phyloP scores from a whole-genome alignment of 805 yeast species.

The Yueomyces sinensis region DNA sequence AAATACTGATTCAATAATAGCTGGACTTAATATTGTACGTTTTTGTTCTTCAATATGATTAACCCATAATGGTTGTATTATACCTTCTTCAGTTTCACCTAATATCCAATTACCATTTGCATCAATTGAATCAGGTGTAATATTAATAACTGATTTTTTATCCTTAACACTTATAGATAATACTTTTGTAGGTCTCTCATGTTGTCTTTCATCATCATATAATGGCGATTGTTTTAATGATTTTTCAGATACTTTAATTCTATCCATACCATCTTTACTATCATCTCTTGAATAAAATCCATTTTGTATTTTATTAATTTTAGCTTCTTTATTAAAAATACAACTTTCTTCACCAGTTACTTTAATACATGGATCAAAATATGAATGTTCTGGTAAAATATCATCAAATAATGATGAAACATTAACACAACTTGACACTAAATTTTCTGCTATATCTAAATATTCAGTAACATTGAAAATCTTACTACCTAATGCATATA shows the following conservation, averaged over 20 bases:
- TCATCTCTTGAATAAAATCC: constrained; percentile 7
- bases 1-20: constrained; percentile 47
- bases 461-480: constrained; percentile 27
- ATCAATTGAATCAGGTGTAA: neutral
- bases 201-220: neutral
- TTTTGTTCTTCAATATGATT: constrained; percentile 24
- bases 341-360: constrained; percentile 4
- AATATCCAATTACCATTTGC: constrained; percentile 6
- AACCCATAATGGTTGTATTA: constrained; percentile 24
- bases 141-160: neutral
- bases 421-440: constrained; percentile 38
- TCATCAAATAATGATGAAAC: constrained; percentile 28
- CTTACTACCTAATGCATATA: constrained; percentile 35
- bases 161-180: neutral
- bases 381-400: constrained; percentile 22
- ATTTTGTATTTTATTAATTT: constrained; percentile 9
- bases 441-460: constrained; percentile 26
- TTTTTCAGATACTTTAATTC: constrained; percentile 1
- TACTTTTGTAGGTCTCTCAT: neutral
- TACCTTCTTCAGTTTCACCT: constrained; percentile 16
- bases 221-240: neutral
- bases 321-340: constrained; percentile 9
- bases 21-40: constrained; percentile 40
- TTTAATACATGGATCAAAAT: constrained; percentile 8
- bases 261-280: neutral